These are phyloP conservation scores for Pascua sp. DNA, from an alignment of 1,284 basidiomycete genomes.

Conservation along the genomic window DNA sequence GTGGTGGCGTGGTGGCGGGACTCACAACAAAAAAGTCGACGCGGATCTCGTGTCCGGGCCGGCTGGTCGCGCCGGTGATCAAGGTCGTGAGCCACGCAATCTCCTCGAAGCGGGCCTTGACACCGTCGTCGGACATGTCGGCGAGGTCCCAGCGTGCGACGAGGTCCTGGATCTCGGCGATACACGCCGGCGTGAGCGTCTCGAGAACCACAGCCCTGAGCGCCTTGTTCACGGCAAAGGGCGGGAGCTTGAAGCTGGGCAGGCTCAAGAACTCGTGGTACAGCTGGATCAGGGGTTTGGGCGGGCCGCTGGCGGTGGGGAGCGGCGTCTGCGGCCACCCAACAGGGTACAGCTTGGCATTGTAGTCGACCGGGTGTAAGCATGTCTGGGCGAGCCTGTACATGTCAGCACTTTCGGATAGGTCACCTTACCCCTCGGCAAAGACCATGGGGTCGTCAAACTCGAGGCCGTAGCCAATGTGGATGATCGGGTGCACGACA, in stretches of 20 bases:
- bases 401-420: not conserved
- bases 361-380: slow-evolving; percentile 98
- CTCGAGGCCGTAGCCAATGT: slow-evolving; percentile 63
- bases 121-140: slow-evolving; percentile 36
- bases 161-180: slow-evolving; percentile 55
- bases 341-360: slow-evolving; percentile 42
- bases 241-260: not conserved
- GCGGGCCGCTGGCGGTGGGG: too few relatives aligned
- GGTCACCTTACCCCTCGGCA: slow-evolving; percentile 53
- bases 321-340: slow-evolving; percentile 23
- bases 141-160: slow-evolving; percentile 55
- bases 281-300: too few relatives aligned
- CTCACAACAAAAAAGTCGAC: slow-evolving; percentile 63
- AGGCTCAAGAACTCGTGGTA: too few relatives aligned
- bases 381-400: slow-evolving; percentile 69
- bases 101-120: slow-evolving; percentile 57
- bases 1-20: too few relatives aligned
- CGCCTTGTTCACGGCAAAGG: slow-evolving; percentile 1
- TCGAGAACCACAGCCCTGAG: slow-evolving; percentile 31
- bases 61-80: slow-evolving; percentile 57
- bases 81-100: slow-evolving; percentile 57
- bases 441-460: slow-evolving; percentile 59
- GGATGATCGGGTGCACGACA: slow-evolving; percentile 58
- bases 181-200: slow-evolving; percentile 50
- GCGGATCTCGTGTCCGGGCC: slow-evolving; percentile 55